Conservation (phyloP, 179 eudicot genomes). For the Beta corolliflora region DNA sequence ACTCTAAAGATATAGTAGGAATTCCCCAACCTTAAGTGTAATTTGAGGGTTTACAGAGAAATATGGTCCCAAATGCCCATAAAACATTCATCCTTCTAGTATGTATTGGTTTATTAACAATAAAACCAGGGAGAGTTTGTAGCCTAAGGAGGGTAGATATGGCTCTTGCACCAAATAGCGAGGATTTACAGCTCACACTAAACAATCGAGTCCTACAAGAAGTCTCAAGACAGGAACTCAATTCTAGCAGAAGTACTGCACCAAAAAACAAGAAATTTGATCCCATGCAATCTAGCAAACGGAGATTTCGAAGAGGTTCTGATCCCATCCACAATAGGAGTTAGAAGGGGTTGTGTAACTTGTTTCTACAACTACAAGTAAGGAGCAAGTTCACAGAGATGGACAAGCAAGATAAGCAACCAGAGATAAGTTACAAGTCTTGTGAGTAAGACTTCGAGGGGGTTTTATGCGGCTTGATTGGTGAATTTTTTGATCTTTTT, state of each 20-base stretch:
- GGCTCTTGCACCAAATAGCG: constrained; percentile 35
- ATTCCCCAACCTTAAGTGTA: constrained; percentile 13
- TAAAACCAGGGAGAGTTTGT: constrained; percentile 48
- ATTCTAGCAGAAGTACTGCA: constrained; percentile 36
- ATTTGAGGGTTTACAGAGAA: constrained; percentile 23
- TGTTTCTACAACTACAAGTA: constrained; percentile 30
- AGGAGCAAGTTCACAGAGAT: constrained; percentile 21
- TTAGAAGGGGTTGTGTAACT: constrained; percentile 30
- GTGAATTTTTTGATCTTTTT: constrained; percentile 26
- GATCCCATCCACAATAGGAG: constrained; percentile 78
- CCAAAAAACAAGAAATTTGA: constrained; percentile 52
- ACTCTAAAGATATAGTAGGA: constrained; percentile 27
- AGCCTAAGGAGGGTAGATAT: constrained; percentile 53
- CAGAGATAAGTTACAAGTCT: constrained; percentile 20
- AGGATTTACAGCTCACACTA: constrained; percentile 24
- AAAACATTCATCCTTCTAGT: constrained; percentile 50
- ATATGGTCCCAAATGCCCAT: constrained; percentile 44
- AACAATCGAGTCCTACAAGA: constrained; percentile 41
- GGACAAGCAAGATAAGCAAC: constrained; percentile 23
- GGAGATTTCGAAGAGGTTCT: constrained; percentile 74
- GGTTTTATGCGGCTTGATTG: constrained; percentile 32
- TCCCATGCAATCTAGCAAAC: constrained; percentile 58
- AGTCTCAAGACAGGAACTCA: constrained; percentile 39
- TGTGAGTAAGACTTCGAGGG: constrained; percentile 17
- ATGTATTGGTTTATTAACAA: constrained; percentile 54